Base-by-base conservation (phyloP, 2,329 filamentous ascomycete species). In the Thelonectria olida region DNA sequence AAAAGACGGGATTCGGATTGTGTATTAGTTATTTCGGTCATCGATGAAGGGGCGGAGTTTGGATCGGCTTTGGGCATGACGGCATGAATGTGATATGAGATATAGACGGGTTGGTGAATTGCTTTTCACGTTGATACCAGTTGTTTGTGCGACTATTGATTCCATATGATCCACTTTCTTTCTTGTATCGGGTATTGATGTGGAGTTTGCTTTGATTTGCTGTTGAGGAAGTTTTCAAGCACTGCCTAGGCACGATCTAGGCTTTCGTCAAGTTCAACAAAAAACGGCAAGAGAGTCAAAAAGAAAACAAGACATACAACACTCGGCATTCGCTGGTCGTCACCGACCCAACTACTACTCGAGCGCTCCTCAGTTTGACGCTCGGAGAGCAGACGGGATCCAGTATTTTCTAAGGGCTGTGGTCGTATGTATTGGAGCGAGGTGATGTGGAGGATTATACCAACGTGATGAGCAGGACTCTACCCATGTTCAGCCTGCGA, bases 71-170 rank as follows among this genome's bases (percentile, higher is more conserved):
- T 56, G 59, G 49, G 47, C 62, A 68, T 60, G 63, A 72, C 54
- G 67, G 58, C 55, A 71, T 65, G 68, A 71, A 67, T 67, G 54
- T 58, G 61, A 58, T 62, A 70, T 36, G 62, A 47, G 39, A 67
- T 62, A 42, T 70, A 68, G 67, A 70, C 28, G 64, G 67, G 25
- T 41, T 44, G 56, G 55, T 50, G 56, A 45, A 22, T 51, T 59
- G 62, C 48, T 60, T 41, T 50, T 54, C 47, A 62, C 61, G 62
- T 62, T 64, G 60, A 71, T 69, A 68, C 57, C 63, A 68, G 50
- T 65, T 56, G 48, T 66, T 63, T 65, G 34, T 7, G n/a, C 17
- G 19, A 25, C 39, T 60, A 44, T 56, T 54, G 17, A 45, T 36
- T 50, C 10, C 36, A 7, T 22, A n/a, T n/a, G 28, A 25, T 58